phyloP scores from a whole-genome alignment of 495 filamentous ascomycete genomes.

The Annulohypoxylon stygium region DNA sequence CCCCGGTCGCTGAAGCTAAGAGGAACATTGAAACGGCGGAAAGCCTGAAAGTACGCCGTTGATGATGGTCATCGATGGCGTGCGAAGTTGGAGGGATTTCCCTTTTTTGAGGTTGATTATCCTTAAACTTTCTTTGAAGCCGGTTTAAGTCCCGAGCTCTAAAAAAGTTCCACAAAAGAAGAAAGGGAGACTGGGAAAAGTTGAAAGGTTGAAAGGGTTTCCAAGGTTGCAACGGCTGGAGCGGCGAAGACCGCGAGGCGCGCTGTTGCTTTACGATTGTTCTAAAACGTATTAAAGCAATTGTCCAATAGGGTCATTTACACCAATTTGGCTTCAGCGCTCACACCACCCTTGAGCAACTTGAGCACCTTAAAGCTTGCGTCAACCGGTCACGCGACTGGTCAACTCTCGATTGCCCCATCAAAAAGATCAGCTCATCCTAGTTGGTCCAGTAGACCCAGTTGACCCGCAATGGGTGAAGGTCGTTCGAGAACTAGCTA shows the following conservation, averaged over 20 bases:
- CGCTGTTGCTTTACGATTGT: conserved; percentile 19
- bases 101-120: conserved; percentile 27
- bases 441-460: background rate
- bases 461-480: conserved; percentile 28
- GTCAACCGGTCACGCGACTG: conserved; percentile 48
- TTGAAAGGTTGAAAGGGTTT: conserved; percentile 9
- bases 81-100: conserved; percentile 2
- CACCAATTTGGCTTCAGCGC: background rate
- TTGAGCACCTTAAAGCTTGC: conserved; percentile 28
- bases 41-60: conserved; percentile 18
- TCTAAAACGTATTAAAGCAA: conserved; percentile 29
- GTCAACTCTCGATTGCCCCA: conserved; percentile 42
- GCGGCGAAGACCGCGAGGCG: conserved; percentile 24
- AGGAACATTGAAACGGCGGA: conserved; percentile 15
- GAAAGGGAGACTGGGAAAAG: background rate
- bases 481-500: conserved; percentile 44
- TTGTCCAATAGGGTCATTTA: conserved; percentile 43
- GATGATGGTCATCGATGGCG: background rate
- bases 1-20: conserved; percentile 40
- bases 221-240: background rate
- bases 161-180: conserved; percentile 1
- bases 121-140: conserved; percentile 44
- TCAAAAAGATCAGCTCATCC: conserved; percentile 46
- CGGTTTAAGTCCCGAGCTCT: conserved; percentile 3
- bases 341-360: conserved; percentile 31